A percentile compares a stretch with the other conserved stretches of the same genome.
phyloP scores from a whole-genome alignment of 225 moss, liverwort and hornwort genomes.

The Pseudisothecium myosuroides region DNA sequence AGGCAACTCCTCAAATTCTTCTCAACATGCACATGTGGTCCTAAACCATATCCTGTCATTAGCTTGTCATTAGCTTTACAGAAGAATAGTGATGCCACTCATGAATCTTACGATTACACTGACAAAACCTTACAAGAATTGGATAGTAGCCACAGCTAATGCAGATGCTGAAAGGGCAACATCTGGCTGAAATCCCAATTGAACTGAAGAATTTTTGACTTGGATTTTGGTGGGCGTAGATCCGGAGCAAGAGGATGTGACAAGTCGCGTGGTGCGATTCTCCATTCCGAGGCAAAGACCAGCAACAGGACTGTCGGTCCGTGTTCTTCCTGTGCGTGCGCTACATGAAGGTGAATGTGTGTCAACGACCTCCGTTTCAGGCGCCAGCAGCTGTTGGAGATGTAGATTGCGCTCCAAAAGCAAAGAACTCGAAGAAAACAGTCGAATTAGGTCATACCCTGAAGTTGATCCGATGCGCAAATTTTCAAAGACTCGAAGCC shows the following conservation, averaged over 20 bases:
- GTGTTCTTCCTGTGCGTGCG: no score
- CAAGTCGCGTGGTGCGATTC: not conserved
- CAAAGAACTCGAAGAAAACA: not conserved
- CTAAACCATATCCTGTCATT: no score
- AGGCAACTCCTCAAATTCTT: not conserved
- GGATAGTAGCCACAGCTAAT: no score
- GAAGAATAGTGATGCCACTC: no score
- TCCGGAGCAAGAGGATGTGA: not conserved
- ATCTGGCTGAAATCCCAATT: not conserved
- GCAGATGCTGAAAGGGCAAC: not conserved
- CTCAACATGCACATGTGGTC: not conserved
- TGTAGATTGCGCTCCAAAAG: not conserved
- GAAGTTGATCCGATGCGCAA: not conserved
- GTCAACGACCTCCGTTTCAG: not conserved
- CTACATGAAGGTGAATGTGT: not conserved
- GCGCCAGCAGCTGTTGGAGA: not conserved
- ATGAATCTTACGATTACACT: not conserved
- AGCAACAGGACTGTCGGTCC: not conserved
- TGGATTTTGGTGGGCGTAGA: no score
- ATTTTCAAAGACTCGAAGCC: not conserved
- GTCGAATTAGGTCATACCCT: not conserved
- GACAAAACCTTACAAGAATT: not conserved
- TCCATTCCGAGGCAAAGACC: not conserved
- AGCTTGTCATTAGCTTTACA: not conserved
- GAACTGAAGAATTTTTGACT: not conserved